Percentiles rank a stretch among this genome's conserved stretches.
Conservation (phyloP, 2,329 filamentous ascomycete genomes). For the Aureobasidium zeae region DNA sequence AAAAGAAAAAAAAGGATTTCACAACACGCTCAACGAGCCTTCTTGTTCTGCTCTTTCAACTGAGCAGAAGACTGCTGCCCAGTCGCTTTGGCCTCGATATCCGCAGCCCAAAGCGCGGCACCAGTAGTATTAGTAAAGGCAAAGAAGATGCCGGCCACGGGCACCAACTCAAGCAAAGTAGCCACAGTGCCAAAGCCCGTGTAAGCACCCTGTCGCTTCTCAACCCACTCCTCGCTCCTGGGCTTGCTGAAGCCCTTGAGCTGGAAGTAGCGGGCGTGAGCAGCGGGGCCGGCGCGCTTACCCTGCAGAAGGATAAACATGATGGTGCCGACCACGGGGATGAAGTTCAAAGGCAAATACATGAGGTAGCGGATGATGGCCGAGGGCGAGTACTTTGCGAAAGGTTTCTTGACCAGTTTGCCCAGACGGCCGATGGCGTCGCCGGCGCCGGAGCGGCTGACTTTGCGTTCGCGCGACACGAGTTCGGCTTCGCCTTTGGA, state of each 20-base stretch:
- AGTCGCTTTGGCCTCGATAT: slow-evolving; percentile 25
- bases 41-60: slow-evolving; percentile 26
- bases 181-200: slow-evolving; percentile 67
- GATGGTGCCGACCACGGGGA: slow-evolving; percentile 76
- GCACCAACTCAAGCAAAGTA: slow-evolving; percentile 75
- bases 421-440: slow-evolving; percentile 49
- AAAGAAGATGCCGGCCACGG: slow-evolving; percentile 73
- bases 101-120: slow-evolving; percentile 88
- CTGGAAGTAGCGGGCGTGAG: slow-evolving; percentile 69
- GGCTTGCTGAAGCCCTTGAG: slow-evolving; percentile 69
- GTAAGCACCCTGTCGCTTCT: slow-evolving; percentile 64
- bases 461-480: slow-evolving; percentile 63
- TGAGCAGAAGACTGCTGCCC: slow-evolving; percentile 24
- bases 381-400: slow-evolving; percentile 43
- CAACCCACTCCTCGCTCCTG: slow-evolving; percentile 59
- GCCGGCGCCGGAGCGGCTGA: slow-evolving; percentile 45
- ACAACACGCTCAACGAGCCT: slow-evolving; percentile 2
- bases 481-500: slow-evolving; percentile 48
- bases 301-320: slow-evolving; percentile 69
- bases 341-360: slow-evolving; percentile 86
- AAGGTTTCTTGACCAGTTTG: slow-evolving; percentile 47
- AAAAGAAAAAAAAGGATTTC: no score
- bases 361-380: slow-evolving; percentile 70
- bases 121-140: slow-evolving; percentile 87
- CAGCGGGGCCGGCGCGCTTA: slow-evolving; percentile 43